Conservation (phyloP, 345 rosid genomes). For the Mercurialis annua region DNA sequence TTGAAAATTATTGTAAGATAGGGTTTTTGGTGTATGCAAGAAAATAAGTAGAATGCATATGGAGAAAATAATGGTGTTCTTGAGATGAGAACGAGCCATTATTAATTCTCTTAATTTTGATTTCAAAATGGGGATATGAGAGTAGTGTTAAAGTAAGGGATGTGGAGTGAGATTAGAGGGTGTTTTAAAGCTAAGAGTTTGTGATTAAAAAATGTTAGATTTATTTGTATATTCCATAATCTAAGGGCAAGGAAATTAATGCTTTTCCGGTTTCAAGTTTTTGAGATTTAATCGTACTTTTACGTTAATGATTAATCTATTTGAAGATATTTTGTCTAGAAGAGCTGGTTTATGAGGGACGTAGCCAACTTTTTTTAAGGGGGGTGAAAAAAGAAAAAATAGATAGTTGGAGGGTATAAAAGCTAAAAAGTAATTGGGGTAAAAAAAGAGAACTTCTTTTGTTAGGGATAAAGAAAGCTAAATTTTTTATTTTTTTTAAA, state of each 20-base stretch:
- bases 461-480: too few relatives aligned
- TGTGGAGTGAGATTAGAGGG: slow-evolving; percentile 1
- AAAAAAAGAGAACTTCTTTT: too few relatives aligned
- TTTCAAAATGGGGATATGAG: background rate
- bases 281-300: background rate
- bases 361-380: too few relatives aligned
- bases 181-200: slow-evolving; percentile 25
- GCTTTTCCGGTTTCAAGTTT: background rate
- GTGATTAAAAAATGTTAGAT: slow-evolving; percentile 9
- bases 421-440: too few relatives aligned
- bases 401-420: too few relatives aligned
- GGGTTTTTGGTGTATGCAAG: slow-evolving; percentile 8
- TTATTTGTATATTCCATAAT: slow-evolving; percentile 9
- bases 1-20: too few relatives aligned
- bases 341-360: too few relatives aligned
- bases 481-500: too few relatives aligned
- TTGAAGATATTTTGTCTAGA: too few relatives aligned
- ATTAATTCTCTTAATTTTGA: slow-evolving; percentile 1
- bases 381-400: too few relatives aligned
- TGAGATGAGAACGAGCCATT: slow-evolving; percentile 23
- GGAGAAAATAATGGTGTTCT: slow-evolving; percentile 25
- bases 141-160: slow-evolving; percentile 12
- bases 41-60: slow-evolving; percentile 10
- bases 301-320: background rate
- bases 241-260: slow-evolving; percentile 10